Evolutionary conservation across 106 monocot species (phyloP).

Genomic region (Acorus calamus): DNA sequence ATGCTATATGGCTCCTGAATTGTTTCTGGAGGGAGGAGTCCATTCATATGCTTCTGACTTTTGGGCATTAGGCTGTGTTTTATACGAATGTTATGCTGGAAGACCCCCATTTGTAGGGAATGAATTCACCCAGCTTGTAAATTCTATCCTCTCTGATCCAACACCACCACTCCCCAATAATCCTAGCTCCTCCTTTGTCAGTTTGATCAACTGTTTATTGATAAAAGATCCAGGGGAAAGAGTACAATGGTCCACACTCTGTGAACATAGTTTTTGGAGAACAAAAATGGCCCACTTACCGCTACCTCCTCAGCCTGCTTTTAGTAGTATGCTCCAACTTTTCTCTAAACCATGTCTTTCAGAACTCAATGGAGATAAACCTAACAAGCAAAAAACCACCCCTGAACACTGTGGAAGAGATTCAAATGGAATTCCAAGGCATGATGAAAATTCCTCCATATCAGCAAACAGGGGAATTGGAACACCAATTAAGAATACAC

Average conservation of each 20-base stretch:
- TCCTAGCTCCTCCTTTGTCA: slow-evolving; percentile 51
- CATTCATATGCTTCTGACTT: slow-evolving; percentile 99
- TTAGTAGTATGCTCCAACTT: slow-evolving; percentile 50
- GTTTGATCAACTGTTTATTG: slow-evolving; percentile 59
- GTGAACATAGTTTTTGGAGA: slow-evolving; percentile 84
- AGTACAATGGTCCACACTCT: slow-evolving; percentile 78
- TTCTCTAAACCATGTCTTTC: slow-evolving; percentile 36
- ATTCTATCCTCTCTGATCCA: slow-evolving; percentile 78
- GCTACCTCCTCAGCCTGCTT: slow-evolving; percentile 72
- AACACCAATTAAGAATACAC: slow-evolving; percentile 49
- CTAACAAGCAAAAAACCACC: slow-evolving; percentile 45
- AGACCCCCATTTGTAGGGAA: slow-evolving; percentile 71
- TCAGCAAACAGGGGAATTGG: slow-evolving; percentile 19
- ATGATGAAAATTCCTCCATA: slow-evolving; percentile 38
- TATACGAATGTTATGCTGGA: slow-evolving; percentile 90
- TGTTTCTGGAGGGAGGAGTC: slow-evolving; percentile 90
- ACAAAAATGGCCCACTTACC: slow-evolving; percentile 39
- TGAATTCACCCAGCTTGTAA: slow-evolving; percentile 84
- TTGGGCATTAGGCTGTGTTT: slow-evolving; percentile 93
- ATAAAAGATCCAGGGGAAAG: slow-evolving; percentile 89
- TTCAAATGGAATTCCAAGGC: slow-evolving; percentile 24
- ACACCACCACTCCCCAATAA: slow-evolving; percentile 62
- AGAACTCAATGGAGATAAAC: slow-evolving; percentile 47
- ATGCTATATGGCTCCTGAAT: slow-evolving; percentile 98
- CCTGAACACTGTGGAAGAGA: slow-evolving; percentile 30